These are phyloP conservation scores for Ciborinia camelliae DNA, from an alignment of 2,329 filamentous ascomycete genomes.

Conservation along the genomic window DNA sequence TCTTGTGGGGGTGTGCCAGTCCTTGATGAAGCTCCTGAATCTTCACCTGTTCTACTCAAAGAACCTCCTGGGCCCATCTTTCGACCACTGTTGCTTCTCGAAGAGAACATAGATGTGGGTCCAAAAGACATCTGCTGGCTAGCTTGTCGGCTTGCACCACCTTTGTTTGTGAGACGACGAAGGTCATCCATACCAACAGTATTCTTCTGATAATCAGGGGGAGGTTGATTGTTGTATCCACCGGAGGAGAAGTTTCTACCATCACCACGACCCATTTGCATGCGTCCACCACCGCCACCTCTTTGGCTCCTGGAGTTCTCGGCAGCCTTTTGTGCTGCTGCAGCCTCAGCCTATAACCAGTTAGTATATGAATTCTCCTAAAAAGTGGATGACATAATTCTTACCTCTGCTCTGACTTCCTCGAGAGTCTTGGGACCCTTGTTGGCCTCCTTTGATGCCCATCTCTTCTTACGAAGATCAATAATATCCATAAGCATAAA, in stretches of 20 bases:
- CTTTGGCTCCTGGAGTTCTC: constrained; percentile 62
- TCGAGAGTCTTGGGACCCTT: constrained; percentile 97
- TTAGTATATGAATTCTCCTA: constrained; percentile 28
- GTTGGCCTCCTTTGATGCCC: constrained; percentile 82
- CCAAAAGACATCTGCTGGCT: constrained; percentile 65
- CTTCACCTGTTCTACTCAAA: constrained; percentile 71
- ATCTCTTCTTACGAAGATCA: constrained; percentile 73
- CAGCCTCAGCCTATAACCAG: constrained; percentile 59
- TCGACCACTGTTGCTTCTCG: constrained; percentile 87
- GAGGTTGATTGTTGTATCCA: constrained; percentile 67
- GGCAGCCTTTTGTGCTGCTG: constrained; percentile 74
- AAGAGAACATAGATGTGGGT: constrained; percentile 81
- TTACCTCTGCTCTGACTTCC: constrained; percentile 78
- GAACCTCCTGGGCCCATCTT: constrained; percentile 73
- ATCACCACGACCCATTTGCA: constrained; percentile 77
- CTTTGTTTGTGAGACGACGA: constrained; percentile 69
- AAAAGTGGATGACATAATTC: constrained; percentile 31
- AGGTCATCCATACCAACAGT: constrained; percentile 90
- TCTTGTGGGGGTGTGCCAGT: constrained; percentile 83
- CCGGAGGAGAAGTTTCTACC: constrained; percentile 78
- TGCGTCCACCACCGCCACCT: constrained; percentile 64
- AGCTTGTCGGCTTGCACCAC: constrained; percentile 52
- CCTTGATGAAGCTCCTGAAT: constrained; percentile 83
- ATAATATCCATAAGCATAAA: constrained; percentile 98
- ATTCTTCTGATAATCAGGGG: constrained; percentile 68